Conservation (phyloP, 306 rosid genomes). For the Luffa aegyptiaca region DNA sequence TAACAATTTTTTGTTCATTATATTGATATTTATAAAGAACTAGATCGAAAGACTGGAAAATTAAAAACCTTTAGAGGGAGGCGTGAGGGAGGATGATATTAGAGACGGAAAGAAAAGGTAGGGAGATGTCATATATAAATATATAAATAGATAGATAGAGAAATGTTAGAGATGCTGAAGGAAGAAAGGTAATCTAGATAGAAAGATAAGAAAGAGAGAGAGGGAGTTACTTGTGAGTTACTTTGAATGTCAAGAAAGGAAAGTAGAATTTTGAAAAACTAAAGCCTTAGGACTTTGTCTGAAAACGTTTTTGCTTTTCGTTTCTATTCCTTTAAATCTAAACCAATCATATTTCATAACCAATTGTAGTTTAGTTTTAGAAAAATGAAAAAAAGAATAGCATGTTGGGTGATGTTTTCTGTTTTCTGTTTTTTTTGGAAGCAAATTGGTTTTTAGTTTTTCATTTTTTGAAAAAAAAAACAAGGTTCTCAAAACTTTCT, state of each 20-base stretch:
- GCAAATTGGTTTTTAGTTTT: no score
- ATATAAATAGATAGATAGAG: not conserved
- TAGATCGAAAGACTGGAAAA: not conserved
- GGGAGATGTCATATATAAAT: not conserved
- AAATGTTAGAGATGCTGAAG: not conserved
- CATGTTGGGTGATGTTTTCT: no score
- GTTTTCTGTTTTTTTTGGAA: no score
- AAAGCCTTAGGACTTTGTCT: not conserved
- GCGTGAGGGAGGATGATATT: not conserved
- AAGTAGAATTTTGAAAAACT: not conserved
- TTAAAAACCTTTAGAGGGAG: not conserved
- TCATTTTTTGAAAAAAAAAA: no score
- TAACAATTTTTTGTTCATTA: not conserved
- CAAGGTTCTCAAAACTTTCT: no score
- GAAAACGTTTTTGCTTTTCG: not conserved
- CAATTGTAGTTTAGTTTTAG: not conserved
- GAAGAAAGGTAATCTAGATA: not conserved
- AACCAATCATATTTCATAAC: not conserved
- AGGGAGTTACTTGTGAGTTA: not conserved
- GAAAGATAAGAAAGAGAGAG: not conserved
- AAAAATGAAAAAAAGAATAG: no score
- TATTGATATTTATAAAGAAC: not conserved
- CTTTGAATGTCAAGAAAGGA: not conserved
- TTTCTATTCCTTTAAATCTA: not conserved
- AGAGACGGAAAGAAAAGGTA: not conserved